These are phyloP conservation scores for Trebouxia gelatinosa DNA, from an alignment of 163 green algal species.

Conservation along the genomic window DNA sequence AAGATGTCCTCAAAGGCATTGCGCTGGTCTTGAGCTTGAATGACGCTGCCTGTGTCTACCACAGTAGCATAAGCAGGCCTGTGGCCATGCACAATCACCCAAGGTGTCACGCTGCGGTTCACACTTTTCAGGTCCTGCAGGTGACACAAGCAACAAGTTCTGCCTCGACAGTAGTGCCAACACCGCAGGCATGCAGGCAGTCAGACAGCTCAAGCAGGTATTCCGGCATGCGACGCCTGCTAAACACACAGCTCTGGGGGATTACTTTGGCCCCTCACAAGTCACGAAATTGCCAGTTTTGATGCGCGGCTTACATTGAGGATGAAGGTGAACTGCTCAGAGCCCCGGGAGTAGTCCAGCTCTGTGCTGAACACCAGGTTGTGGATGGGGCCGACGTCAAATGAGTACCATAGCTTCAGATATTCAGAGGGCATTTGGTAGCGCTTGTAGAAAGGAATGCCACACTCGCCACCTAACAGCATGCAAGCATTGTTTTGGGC, in stretches of 20 bases:
- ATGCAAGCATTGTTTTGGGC: too few species aligned
- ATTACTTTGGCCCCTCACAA: too few species aligned
- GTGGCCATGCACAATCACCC: constrained; percentile 41
- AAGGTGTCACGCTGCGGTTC: constrained; percentile 70
- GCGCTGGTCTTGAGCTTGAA: constrained; percentile 20
- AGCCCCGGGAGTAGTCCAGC: constrained; percentile 53
- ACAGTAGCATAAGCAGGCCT: constrained; percentile 31
- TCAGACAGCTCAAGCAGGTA: background rate
- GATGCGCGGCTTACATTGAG: constrained; percentile 3
- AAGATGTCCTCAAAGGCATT: constrained; percentile 33
- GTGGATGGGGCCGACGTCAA: constrained; percentile 60
- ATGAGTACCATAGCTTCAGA: constrained; percentile 20
- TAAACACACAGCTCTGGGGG: background rate
- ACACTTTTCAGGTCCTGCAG: constrained; percentile 52
- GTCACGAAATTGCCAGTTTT: too few species aligned
- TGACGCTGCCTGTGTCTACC: background rate
- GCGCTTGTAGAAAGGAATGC: constrained; percentile 21
- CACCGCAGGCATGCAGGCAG: background rate
- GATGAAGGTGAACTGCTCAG: constrained; percentile 40
- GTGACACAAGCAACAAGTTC: background rate
- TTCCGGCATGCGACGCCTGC: background rate
- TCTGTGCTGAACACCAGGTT: constrained; percentile 70
- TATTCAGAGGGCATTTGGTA: constrained; percentile 22
- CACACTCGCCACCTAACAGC: constrained; percentile 40
- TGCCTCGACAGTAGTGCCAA: background rate